These are phyloP conservation scores for Mesotaenium endlicherianum DNA, from an alignment of 139 green algal species.

Conservation along the genomic window DNA sequence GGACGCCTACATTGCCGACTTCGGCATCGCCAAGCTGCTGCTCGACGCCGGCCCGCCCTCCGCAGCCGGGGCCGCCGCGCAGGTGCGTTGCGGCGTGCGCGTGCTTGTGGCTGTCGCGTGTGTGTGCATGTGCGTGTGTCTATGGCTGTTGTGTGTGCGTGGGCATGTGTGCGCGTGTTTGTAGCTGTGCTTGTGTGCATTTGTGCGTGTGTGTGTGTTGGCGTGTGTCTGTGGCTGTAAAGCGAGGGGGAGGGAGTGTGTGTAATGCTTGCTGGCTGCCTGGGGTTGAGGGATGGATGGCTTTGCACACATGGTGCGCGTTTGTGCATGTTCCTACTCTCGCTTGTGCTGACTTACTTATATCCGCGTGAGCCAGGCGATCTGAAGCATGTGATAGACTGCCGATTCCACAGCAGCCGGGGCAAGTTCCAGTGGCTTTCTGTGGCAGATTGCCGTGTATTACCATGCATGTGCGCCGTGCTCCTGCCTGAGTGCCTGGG, in stretches of 20 bases:
- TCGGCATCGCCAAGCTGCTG: conserved; percentile 25
- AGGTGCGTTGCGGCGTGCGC: neutral
- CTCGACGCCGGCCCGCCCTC: conserved; percentile 19
- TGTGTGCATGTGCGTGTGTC: neutral
- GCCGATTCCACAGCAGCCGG: too few species aligned
- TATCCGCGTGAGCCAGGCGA: too few species aligned
- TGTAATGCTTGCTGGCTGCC: too few species aligned
- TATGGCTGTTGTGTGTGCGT: neutral
- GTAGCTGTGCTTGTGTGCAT: neutral
- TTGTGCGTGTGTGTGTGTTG: neutral
- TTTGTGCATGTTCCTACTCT: too few species aligned
- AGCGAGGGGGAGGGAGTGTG: neutral
- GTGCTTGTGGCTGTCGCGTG: neutral
- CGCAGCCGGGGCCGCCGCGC: conserved; percentile 13
- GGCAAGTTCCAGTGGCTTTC: too few species aligned
- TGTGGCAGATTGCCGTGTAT: too few species aligned
- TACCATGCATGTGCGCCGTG: too few species aligned
- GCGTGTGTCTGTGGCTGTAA: neutral
- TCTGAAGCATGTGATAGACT: too few species aligned
- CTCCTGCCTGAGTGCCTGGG: too few species aligned
- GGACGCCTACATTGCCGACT: conserved; percentile 16
- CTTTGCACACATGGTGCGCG: too few species aligned
- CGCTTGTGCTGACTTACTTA: too few species aligned
- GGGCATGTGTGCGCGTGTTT: neutral
- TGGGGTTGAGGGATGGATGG: too few species aligned